phyloP scores from a whole-genome alignment of 1,139 yeast species.

The Petasospora fabianii region DNA sequence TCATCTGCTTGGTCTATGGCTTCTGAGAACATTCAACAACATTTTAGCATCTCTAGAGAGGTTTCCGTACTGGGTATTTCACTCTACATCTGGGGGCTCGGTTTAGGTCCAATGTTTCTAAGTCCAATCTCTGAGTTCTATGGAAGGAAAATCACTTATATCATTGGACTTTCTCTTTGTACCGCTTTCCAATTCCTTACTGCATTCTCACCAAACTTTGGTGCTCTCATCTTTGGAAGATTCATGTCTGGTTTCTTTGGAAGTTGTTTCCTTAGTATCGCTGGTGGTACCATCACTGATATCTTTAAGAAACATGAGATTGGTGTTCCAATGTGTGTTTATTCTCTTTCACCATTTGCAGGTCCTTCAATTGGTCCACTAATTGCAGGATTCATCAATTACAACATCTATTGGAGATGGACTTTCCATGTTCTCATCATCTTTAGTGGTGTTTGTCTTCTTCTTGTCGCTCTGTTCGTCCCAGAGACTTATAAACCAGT shows the following conservation, averaged over 20 bases:
- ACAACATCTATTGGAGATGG: conserved; percentile 53
- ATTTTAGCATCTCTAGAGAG: conserved; percentile 52
- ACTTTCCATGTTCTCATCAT: conserved; percentile 61
- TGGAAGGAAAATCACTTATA: conserved; percentile 69
- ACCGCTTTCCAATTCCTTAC: conserved; percentile 61
- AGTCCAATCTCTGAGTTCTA: conserved; percentile 78
- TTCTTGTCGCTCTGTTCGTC: conserved; percentile 41
- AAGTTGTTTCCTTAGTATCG: conserved; percentile 67
- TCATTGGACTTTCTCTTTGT: conserved; percentile 54
- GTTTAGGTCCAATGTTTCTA: conserved; percentile 73
- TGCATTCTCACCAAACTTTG: conserved; percentile 62
- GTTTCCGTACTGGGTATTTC: conserved; percentile 62
- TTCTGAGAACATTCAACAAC: conserved; percentile 42
- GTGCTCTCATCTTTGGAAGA: conserved; percentile 60
- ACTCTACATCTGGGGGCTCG: conserved; percentile 67
- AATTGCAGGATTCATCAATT: conserved; percentile 60
- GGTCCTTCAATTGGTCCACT: conserved; percentile 77
- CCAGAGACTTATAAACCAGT: conserved; percentile 77
- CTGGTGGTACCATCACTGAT: conserved; percentile 77
- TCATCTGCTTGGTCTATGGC: conserved; percentile 58
- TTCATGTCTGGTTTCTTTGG: conserved; percentile 68
- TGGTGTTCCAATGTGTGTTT: conserved; percentile 67
- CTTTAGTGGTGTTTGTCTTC: conserved; percentile 57
- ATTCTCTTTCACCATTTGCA: conserved; percentile 67
- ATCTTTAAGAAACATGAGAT: conserved; percentile 53